Percentiles rank a stretch among this genome's conserved stretches.
These are phyloP conservation scores for Alternaria ventricosa DNA, from an alignment of 2,329 filamentous ascomycete species.

Conservation along the genomic window DNA sequence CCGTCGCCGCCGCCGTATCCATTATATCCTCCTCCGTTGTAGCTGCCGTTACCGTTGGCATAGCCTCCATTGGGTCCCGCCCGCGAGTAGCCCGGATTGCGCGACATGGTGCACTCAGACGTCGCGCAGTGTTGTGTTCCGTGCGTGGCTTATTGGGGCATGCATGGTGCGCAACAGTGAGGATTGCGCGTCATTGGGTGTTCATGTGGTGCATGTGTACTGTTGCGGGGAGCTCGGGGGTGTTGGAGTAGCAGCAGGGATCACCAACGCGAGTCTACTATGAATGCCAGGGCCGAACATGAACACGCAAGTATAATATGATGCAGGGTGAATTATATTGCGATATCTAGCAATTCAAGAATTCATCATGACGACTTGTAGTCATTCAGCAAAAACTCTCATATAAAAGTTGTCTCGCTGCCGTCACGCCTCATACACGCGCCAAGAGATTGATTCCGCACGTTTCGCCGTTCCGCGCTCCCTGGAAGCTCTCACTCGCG, in stretches of 20 bases:
- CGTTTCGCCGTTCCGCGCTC: constrained; percentile 22
- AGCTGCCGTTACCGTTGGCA: constrained; percentile 36
- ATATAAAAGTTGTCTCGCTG: background rate
- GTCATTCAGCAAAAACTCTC: background rate
- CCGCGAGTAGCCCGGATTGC: constrained; percentile 41
- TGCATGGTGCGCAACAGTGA: constrained; percentile 24
- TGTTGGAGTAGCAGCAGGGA: constrained; percentile 29
- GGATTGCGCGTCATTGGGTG: constrained; percentile 17
- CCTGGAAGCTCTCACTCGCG: constrained; percentile 17
- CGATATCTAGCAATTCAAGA: background rate
- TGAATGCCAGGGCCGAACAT: background rate
- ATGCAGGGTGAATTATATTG: background rate
- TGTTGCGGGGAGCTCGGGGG: constrained; percentile 39
- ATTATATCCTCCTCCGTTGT: constrained; percentile 29
- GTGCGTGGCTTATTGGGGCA: background rate
- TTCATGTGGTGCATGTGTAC: constrained; percentile 4
- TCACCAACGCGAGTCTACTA: constrained; percentile 1
- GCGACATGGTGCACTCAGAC: constrained; percentile 42
- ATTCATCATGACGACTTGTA: too few relatives aligned
- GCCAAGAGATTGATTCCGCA: constrained; percentile 24
- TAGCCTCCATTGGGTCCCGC: constrained; percentile 45
- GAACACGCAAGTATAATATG: background rate
- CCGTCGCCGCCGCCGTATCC: constrained; percentile 26
- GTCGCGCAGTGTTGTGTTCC: constrained; percentile 10
- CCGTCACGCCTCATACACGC: constrained; percentile 1